Conservation (phyloP, 371 early-diverging fungal species). For the Rhizopus sp. region DNA sequence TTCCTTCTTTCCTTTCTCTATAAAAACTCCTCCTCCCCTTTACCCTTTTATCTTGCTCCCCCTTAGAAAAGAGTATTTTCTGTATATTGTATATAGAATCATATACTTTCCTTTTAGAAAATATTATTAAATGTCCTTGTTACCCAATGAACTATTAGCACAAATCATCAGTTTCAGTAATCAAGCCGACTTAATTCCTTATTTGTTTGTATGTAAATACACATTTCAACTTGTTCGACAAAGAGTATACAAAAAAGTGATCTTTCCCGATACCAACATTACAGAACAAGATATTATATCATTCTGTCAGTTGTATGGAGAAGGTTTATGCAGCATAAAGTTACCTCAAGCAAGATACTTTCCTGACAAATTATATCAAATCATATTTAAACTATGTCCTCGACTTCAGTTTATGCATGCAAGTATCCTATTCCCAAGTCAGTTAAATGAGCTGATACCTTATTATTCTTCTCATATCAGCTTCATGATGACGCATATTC, state of each 20-base stretch:
- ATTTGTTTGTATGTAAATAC: constrained; percentile 15
- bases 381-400: constrained; percentile 32
- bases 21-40: too few relatives aligned
- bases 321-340: constrained; percentile 37
- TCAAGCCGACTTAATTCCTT: constrained; percentile 7
- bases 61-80: too few relatives aligned
- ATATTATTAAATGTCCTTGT: not conserved
- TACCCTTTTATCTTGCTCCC: too few relatives aligned
- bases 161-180: constrained; percentile 15
- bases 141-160: constrained; percentile 18
- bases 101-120: not conserved
- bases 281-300: constrained; percentile 25
- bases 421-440: constrained; percentile 24
- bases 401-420: constrained; percentile 36
- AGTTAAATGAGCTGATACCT: constrained; percentile 12
- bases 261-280: constrained; percentile 36
- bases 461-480: constrained; percentile 9
- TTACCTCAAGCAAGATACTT: constrained; percentile 33
- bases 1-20: too few relatives aligned
- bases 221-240: constrained; percentile 39
- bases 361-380: constrained; percentile 27
- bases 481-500: constrained; percentile 42
- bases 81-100: not conserved
- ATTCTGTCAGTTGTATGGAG: constrained; percentile 42
- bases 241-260: constrained; percentile 37